Base-by-base conservation (phyloP, 306 rosid genomes). In the Erythrophleum fordii region DNA sequence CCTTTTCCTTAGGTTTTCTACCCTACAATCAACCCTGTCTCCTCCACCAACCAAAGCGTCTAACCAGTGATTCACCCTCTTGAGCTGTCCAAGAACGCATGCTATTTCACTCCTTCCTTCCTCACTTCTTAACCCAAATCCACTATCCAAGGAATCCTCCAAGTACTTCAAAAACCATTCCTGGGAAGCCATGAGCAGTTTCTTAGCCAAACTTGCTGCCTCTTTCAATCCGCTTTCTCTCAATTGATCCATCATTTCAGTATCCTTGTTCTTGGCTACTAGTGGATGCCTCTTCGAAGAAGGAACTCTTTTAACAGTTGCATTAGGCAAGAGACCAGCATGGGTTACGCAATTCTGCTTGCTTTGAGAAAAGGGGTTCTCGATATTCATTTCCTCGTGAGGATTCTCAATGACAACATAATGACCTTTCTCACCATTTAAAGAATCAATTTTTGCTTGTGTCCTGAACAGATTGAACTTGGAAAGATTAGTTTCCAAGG, bases 91-190 rank as follows among this genome's bases (percentile, higher is more conserved):
- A 13, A 90, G 85, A 76, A 92, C 90, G 78, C 86, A 29, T 12
- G 86, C 77, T 31, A 77, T 69, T 25, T 88, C 91, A 7, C 75
- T 22, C 20, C 79, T 62, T 52, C 59, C 83, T 80, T 78, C 83
- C 42, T 62, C 87, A 73, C 81, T 81, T 29, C 75, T 85, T 69
- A 80, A n/a, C 65, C 86, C 91, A 14, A 87, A 87, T 83, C 80
- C 86, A 26, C 46, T 69, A 8, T 59, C 53, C 4, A 89, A 51
- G 0, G 91, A 86, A 39, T 79, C 90, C 71, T 90, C 97, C 84
- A 92, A 83, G 80, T 90, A 89, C 52, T 82, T 87, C 77, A 90
- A 29, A 82, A 92, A 92, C 97, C 97, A 92, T 55, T 85, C 90
- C 7, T 83, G 80, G 11, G 95, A 92, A 59, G 85, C 89, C n/a